Evolutionary conservation across 2,329 filamentous ascomycete genomes (phyloP), one percentile per base, ranked within the genome.

Genomic region (Calonectria hawksworthii): DNA sequence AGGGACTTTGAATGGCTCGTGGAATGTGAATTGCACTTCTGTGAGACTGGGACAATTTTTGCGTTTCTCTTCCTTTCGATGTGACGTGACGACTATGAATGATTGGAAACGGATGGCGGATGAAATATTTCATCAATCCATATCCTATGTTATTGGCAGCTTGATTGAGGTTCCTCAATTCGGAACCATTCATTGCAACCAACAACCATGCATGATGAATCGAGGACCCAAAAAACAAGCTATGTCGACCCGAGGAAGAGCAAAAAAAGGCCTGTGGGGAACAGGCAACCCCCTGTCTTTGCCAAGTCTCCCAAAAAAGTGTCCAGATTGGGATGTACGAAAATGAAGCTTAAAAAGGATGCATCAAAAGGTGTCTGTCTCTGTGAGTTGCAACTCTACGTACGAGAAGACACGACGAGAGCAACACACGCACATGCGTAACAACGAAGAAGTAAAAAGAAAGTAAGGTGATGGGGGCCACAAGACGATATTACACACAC

Each of bases 11-110:
- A 38, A 28, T 41, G 61, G 32, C 74, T 71, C 51, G 59, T 77
- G 51, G 65, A 76, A 72, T 75, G 67, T 38, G 74, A 68, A 41
- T 71, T 74, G 63, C 32, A 52, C 56, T 70, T 56, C 47, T 34
- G 50, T 70, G 59, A 63, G 13, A 70, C 30, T 28, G 54, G 44
- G n/a, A 38, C 65, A 41, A 34, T 13, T 61, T 28, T 21, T 65
- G 61, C 50, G 28, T 14, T n/a, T 34, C 47, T 38, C 11, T 61
- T 59, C 52, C 52, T 41, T 68, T 44, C 16, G n/a, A 14, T 71
- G 36, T 54, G 26, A 9, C 38, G 21, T 47, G 32, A 23, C 50
- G 63, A 21, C 18, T 65, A 18, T 50, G 61, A 34, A 47, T 50
- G 38, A 32, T 44, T 41, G n/a, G 38, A 9, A 9, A 11, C 32